phyloP scores from a whole-genome alignment of 2,329 filamentous ascomycete genomes.

The Sclerotinia sclerotiorum region DNA sequence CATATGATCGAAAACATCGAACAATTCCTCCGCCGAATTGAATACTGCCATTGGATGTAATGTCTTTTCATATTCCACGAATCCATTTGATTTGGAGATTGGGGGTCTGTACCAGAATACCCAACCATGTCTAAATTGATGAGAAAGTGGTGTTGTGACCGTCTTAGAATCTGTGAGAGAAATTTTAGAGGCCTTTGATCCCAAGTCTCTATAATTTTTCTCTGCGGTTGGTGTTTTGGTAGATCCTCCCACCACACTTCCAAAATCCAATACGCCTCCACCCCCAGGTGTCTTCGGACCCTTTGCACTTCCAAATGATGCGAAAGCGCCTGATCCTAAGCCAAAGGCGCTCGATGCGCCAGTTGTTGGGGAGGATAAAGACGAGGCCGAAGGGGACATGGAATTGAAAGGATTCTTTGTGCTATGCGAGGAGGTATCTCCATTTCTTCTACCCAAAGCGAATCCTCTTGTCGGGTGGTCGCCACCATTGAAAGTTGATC shows the following conservation, averaged over 20 bases:
- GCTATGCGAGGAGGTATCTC: constrained; percentile 71
- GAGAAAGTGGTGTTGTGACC: constrained; percentile 46
- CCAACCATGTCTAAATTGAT: constrained; percentile 82
- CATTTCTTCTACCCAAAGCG: constrained; percentile 71
- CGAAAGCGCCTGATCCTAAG: constrained; percentile 91
- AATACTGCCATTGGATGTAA: constrained; percentile 83
- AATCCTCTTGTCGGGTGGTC: constrained; percentile 61
- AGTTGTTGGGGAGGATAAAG: constrained; percentile 40
- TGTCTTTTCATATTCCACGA: constrained; percentile 93
- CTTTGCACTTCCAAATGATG: constrained; percentile 86
- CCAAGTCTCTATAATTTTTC: constrained; percentile 58
- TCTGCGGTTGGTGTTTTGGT: constrained; percentile 57
- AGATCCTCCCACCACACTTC: constrained; percentile 53
- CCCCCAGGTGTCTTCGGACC: constrained; percentile 83
- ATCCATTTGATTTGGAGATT: constrained; percentile 88
- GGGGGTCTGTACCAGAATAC: constrained; percentile 97
- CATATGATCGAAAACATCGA: constrained; percentile 82
- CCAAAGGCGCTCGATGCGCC: constrained; percentile 87
- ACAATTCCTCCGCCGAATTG: constrained; percentile 85
- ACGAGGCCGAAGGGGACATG: constrained; percentile 22
- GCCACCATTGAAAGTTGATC: constrained; percentile 38
- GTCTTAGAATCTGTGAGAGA: constrained; percentile 50
- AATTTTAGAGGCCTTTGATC: constrained; percentile 37
- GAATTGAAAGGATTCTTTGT: constrained; percentile 75
- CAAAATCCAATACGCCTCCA: constrained; percentile 76